Base-by-base conservation (phyloP, 2,329 filamentous ascomycete genomes). In the Penicillium verrucosum region DNA sequence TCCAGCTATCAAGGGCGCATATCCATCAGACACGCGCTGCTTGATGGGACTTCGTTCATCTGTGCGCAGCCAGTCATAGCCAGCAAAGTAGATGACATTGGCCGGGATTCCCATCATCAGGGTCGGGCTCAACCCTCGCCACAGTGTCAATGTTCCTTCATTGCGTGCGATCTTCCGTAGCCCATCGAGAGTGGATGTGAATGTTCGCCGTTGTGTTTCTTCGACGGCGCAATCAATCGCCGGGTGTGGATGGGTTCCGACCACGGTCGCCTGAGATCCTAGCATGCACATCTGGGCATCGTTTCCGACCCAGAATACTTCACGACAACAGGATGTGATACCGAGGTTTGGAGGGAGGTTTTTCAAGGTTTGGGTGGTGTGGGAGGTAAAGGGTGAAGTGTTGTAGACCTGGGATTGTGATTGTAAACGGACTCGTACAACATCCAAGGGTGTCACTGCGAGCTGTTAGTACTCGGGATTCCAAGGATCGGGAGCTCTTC, bases 61-160 rank as follows among this genome's bases (percentile, higher is more conserved):
- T 62, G 83, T 89, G 36, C 94, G 87, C 57, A 99, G 74, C 89
- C 92, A 97, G 70, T 99, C 94, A 75, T 99, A 99, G 38, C 94
- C 94, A 12, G 94, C 95, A 69, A 97, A 97, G 76, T 99, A 99
- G 63, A 99, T 97, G 64, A 99, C 94, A 72, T 99, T 99, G 27
- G 87, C 91, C 0, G 94, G 94, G 6, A 99, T 84, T 0, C 92
- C 87, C 94, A 99, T 99, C 62, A 92, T 83, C 23, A 99, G 78
- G 0, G 94, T 99, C 0, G 94, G 93, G n/a, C 90, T 95, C 5
- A 99, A 79, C 0, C 94, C 94, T 59, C 94, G 85, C 93, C 94
- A 99, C 36, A 99, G 77, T 1, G 92, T 94, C 27, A 84, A 83
- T 12, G 92, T 70, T 1, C 94, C 94, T 77, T 99, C 94, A 71